These are phyloP conservation scores for Colletotrichum sp. DNA, from an alignment of 2,329 filamentous ascomycete species.

Conservation along the genomic window DNA sequence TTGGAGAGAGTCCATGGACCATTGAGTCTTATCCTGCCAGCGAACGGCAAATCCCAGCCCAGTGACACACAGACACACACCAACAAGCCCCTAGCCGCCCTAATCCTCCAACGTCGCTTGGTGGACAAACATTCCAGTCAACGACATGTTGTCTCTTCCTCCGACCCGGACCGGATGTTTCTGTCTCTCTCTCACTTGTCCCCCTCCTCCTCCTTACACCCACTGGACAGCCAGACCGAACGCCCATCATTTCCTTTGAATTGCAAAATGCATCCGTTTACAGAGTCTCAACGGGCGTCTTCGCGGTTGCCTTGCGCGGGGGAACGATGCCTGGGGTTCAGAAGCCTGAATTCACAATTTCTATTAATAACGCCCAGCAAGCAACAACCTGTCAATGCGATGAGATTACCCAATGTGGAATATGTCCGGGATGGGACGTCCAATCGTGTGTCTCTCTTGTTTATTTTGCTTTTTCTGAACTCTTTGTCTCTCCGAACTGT, in stretches of 20 bases:
- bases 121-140: conserved; percentile 7
- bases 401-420: conserved; percentile 15
- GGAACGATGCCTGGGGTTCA: neutral
- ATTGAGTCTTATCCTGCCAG: neutral
- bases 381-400: conserved; percentile 6
- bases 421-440: conserved; percentile 9
- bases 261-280: neutral
- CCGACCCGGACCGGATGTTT: neutral
- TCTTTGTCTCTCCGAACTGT: neutral
- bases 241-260: neutral
- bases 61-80: neutral
- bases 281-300: neutral
- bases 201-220: neutral
- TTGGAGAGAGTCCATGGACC: neutral
- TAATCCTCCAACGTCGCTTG: conserved; percentile 3
- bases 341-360: neutral
- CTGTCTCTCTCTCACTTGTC: neutral
- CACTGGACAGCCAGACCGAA: neutral
- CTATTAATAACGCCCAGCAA: conserved; percentile 6
- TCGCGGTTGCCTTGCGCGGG: neutral
- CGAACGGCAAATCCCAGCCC: neutral
- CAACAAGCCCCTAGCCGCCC: neutral
- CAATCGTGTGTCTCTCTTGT: conserved; percentile 3
- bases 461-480: conserved; percentile 15
- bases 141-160: conserved; percentile 14